phyloP scores from a whole-genome alignment of 805 yeast species.

The Schizosaccharomyces pombe region ASM294v3 CU329670.1:3472001-3472500 shows the following conservation, averaged over 20 bases:
- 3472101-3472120: slow-evolving; percentile 87
- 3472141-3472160: slow-evolving; percentile 76
- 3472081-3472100: slow-evolving; percentile 73
- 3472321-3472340: slow-evolving; percentile 72
- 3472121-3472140: slow-evolving; percentile 95
- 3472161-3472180: slow-evolving; percentile 87
- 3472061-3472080: slow-evolving; percentile 73
- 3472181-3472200: slow-evolving; percentile 80
- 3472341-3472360: slow-evolving; percentile 92
- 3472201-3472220: slow-evolving; percentile 96
- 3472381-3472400: slow-evolving; percentile 40
- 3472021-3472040: slow-evolving; percentile 45
- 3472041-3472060: slow-evolving; percentile 75
- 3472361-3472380: slow-evolving; percentile 48
- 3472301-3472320: slow-evolving; percentile 69
- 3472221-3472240: slow-evolving; percentile 79
- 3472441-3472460: slow-evolving; percentile 82
- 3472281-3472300: slow-evolving; percentile 84
- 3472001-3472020: slow-evolving; percentile 74
- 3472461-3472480: slow-evolving; percentile 67
- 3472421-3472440: slow-evolving; percentile 83
- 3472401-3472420: slow-evolving; percentile 83
- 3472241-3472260: slow-evolving; percentile 77
- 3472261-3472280: slow-evolving; percentile 69
- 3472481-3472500: slow-evolving; percentile 54